Conservation (phyloP, 352 stramenopile species). For the Globisporangium spinosum region DNA sequence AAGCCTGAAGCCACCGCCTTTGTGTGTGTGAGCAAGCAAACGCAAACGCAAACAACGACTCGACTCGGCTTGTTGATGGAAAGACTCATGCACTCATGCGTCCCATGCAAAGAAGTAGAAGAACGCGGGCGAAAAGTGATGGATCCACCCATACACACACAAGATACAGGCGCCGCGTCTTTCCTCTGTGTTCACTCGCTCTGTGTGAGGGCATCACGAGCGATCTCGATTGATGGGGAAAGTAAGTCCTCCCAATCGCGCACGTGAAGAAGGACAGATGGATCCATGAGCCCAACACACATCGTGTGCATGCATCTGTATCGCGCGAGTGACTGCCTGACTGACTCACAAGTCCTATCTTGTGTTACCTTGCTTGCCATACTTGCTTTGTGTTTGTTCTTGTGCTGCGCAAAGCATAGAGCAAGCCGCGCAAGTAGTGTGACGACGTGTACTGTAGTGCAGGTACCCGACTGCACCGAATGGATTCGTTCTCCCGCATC, state of each 20-base stretch:
- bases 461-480: too few relatives aligned
- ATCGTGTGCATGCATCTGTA: background rate
- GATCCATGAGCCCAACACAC: background rate
- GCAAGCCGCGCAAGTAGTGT: too few relatives aligned
- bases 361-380: too few relatives aligned
- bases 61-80: background rate
- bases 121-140: background rate
- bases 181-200: background rate
- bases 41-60: background rate
- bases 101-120: background rate
- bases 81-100: background rate
- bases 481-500: too few relatives aligned
- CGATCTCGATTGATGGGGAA: background rate
- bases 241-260: background rate
- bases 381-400: too few relatives aligned
- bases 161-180: background rate
- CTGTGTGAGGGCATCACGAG: background rate
- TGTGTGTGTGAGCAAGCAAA: background rate
- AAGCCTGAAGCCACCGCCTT: too few relatives aligned
- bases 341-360: too few relatives aligned
- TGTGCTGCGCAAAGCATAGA: too few relatives aligned
- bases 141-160: background rate
- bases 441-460: too few relatives aligned
- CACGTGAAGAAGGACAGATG: background rate
- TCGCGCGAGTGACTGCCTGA: too few relatives aligned